Conservation (phyloP, 2,329 filamentous ascomycete genomes). For the Chaetoscypha palmicola region DNA sequence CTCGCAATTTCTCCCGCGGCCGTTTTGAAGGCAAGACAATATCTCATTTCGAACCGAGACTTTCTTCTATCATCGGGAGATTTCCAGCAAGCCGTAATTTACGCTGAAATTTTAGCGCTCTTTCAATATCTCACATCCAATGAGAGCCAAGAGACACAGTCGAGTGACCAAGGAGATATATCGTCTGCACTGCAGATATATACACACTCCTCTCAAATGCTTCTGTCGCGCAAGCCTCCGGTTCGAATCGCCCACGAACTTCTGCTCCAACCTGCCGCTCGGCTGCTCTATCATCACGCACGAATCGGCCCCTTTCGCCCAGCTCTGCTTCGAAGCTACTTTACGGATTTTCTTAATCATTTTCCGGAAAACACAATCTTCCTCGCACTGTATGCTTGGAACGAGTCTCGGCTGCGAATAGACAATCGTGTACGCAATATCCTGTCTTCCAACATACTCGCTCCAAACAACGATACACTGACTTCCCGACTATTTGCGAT, state of each 20-base stretch:
- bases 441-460: conserved; percentile 39
- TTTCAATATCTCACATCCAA: conserved; percentile 53
- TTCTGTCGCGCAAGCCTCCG: conserved; percentile 34
- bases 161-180: conserved; percentile 48
- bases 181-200: conserved; percentile 40
- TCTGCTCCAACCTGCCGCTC: conserved; percentile 61
- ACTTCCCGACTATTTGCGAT: conserved; percentile 48
- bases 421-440: conserved; percentile 70
- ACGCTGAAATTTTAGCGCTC: conserved; percentile 56
- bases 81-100: conserved; percentile 42
- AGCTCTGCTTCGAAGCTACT: conserved; percentile 52
- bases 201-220: conserved; percentile 37
- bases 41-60: conserved; percentile 47
- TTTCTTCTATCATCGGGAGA: conserved; percentile 47
- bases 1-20: conserved; percentile 21
- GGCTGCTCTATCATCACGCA: conserved; percentile 58
- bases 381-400: conserved; percentile 64
- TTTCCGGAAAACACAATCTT: conserved; percentile 77
- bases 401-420: conserved; percentile 63
- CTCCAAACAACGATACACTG: conserved; percentile 33
- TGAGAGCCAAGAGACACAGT: conserved; percentile 37
- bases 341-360: conserved; percentile 50
- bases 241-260: conserved; percentile 46
- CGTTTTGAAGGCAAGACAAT: conserved; percentile 47
- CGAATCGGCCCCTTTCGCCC: conserved; percentile 60